Evolutionary conservation across 495 filamentous ascomycete species (phyloP), one percentile per base, ranked within the genome.

Genomic region (Aspergillus ellipticus): DNA sequence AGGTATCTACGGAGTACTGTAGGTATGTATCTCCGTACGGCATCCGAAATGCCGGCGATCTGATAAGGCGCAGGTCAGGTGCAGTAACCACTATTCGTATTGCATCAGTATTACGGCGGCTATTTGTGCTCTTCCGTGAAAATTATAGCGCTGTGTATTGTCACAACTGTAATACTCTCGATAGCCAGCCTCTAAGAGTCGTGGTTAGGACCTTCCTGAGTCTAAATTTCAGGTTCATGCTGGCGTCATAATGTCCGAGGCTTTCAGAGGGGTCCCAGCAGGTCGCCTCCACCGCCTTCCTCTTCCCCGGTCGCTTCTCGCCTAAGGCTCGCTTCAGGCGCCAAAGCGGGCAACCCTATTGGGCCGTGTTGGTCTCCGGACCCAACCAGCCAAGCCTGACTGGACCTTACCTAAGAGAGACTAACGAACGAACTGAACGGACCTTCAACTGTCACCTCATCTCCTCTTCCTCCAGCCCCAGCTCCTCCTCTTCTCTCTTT

Each of bases 281-380:
- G 42, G 35, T 17, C 35, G 20, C 50, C 22, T 22, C 46, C 42
- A 7, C 11, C 28, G 47, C 6, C n/a, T 28, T 39, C 35, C 11
- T 5, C 4, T 15, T 13, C 13, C 35, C 35, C 35, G 11, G 48
- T 64, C 68, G 62, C 64, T 66, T 67, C 64, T 70, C 67, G 69
- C 58, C 66, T 71, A 66, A 53, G 48, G 33, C 62, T 74, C 71
- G 72, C 71, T 71, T 74, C 63, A 58, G 59, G 72, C 72, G 72
- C 58, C 64, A 61, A 74, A 67, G 60, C 56, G 33, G 59, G 67
- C 61, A 69, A 66, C 69, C 68, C 61, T 59, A 56, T 60, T 57
- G 63, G 58, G 61, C 57, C 47, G 51, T 39, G 51, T 47, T 53
- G 56, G 57, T 52, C 59, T 59, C 59, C 64, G 60, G 51, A 63